Conservation (phyloP, 169 alveolate genomes). For the Miamiensis avidus region DNA sequence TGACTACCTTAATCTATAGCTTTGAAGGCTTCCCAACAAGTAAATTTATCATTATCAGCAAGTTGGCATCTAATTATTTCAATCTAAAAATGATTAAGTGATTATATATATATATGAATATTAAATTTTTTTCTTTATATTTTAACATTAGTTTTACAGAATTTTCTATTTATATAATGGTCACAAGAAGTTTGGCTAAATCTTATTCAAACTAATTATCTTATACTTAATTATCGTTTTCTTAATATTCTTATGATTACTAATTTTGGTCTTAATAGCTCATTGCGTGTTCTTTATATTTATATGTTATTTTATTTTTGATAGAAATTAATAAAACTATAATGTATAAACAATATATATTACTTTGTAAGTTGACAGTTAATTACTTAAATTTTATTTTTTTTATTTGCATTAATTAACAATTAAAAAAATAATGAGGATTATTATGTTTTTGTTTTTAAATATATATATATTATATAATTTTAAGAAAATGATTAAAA, state of each 20-base stretch:
- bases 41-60: not conserved
- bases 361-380: not conserved
- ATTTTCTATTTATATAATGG: not conserved
- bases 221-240: too few species aligned
- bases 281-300: not conserved
- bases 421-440: not conserved
- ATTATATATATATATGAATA: too few species aligned
- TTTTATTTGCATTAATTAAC: too few species aligned
- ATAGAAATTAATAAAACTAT: too few species aligned
- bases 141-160: not conserved
- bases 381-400: not conserved
- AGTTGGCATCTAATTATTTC: not conserved
- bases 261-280: not conserved
- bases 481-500: too few species aligned
- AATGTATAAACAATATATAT: not conserved
- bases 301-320: too few species aligned
- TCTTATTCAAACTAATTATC: too few species aligned
- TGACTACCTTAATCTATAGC: not conserved
- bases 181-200: not conserved
- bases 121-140: too few species aligned
- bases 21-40: not conserved
- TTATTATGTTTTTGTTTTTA: too few species aligned
- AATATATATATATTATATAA: too few species aligned
- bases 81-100: not conserved
- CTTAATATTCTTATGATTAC: too few species aligned